Evolutionary conservation across 2,329 filamentous ascomycete genomes (phyloP).

Genomic region (Microsporum canis): DNA sequence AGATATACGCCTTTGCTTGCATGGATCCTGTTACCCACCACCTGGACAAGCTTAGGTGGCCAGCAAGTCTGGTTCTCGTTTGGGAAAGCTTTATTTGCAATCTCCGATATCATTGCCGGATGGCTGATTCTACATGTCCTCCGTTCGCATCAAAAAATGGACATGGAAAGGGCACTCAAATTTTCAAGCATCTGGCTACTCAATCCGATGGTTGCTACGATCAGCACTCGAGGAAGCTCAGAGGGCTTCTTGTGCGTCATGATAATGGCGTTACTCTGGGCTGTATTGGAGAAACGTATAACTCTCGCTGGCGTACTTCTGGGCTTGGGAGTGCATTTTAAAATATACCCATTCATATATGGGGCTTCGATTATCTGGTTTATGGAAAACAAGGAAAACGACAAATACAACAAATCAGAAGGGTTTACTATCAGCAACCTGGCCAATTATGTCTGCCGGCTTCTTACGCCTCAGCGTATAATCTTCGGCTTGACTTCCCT

Average conservation of each 20-base stretch:
- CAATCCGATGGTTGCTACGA: slow-evolving; percentile 96
- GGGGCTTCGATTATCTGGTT: slow-evolving; percentile 47
- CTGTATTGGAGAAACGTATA: slow-evolving; percentile 54
- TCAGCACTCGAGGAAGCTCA: slow-evolving; percentile 87
- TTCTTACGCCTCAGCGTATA: slow-evolving; percentile 32
- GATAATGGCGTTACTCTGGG: slow-evolving; percentile 74
- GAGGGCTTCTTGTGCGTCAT: slow-evolving; percentile 81
- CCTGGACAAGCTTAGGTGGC: slow-evolving; percentile 36
- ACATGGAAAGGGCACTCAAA: slow-evolving; percentile 48
- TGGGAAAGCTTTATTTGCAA: slow-evolving; percentile 77
- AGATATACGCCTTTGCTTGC: slow-evolving; percentile 90
- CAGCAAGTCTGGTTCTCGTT: slow-evolving; percentile 55
- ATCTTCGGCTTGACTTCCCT: slow-evolving; percentile 49
- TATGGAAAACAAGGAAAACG: slow-evolving; percentile 17
- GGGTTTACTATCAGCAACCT: neutral
- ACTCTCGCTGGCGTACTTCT: slow-evolving; percentile 61
- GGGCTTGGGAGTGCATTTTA: slow-evolving; percentile 84
- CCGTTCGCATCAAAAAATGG: slow-evolving; percentile 38
- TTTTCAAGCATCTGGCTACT: slow-evolving; percentile 85
- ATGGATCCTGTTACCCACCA: slow-evolving; percentile 78
- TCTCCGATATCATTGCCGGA: slow-evolving; percentile 72
- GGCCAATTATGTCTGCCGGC: slow-evolving; percentile 12
- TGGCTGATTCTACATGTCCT: slow-evolving; percentile 58
- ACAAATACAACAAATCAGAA: neutral
- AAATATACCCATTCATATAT: slow-evolving; percentile 98